phyloP scores from a whole-genome alignment of 2,329 filamentous ascomycete species.

The Aspergillus fructus region DNA sequence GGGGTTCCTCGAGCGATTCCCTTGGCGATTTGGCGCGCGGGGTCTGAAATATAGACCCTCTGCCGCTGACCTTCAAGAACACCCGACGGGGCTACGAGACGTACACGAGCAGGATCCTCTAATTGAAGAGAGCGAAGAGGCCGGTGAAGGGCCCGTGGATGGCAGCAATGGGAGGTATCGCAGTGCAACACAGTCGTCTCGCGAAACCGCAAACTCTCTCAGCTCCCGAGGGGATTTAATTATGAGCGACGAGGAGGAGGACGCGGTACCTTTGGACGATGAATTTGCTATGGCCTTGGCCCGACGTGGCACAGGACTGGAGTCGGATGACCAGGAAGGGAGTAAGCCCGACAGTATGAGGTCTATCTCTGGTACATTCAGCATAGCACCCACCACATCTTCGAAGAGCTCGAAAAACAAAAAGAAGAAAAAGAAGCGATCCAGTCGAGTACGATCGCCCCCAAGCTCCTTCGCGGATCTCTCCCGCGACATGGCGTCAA shows the following conservation, averaged over 20 bases:
- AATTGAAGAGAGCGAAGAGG: slow-evolving; percentile 61
- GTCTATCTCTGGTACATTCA: slow-evolving; percentile 49
- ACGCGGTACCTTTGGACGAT: slow-evolving; percentile 88
- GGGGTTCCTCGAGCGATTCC: slow-evolving; percentile 78
- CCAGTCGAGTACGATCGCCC: slow-evolving; percentile 27
- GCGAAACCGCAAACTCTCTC: slow-evolving; percentile 79
- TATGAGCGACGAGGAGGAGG: slow-evolving; percentile 88
- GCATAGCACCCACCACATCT: slow-evolving; percentile 39
- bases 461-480: slow-evolving; percentile 26
- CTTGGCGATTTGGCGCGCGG: slow-evolving; percentile 77
- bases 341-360: slow-evolving; percentile 52
- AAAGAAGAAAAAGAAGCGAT: slow-evolving; percentile 29
- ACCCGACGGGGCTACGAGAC: slow-evolving; percentile 61
- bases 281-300: slow-evolving; percentile 81
- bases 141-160: slow-evolving; percentile 23
- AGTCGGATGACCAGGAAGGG: slow-evolving; percentile 69
- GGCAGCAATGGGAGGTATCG: slow-evolving; percentile 50
- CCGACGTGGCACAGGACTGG: slow-evolving; percentile 58
- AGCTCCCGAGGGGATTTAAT: slow-evolving; percentile 88
- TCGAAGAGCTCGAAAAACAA: slow-evolving; percentile 45
- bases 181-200: slow-evolving; percentile 76
- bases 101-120: slow-evolving; percentile 67
- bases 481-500: slow-evolving; percentile 35
- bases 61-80: slow-evolving; percentile 84
- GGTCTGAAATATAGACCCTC: slow-evolving; percentile 86